Base-by-base conservation (phyloP, 495 filamentous ascomycete genomes). In the Trichoderma reesei region DNA sequence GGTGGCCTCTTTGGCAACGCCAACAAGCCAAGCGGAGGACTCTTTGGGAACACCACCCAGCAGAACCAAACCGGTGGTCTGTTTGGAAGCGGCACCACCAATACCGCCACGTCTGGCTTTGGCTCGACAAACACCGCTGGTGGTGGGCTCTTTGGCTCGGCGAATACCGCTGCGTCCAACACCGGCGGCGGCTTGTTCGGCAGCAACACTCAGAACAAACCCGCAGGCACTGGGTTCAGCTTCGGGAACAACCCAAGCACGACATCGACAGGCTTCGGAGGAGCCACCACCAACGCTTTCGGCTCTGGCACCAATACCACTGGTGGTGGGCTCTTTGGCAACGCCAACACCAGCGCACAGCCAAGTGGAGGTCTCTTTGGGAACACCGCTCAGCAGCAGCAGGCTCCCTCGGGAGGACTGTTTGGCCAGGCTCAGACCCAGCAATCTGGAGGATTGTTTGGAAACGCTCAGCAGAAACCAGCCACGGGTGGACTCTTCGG, bases 371-470 rank as follows among this genome's bases (percentile, higher is more conserved):
- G 81, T 20, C 68, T 83, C 6, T 82, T 83, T 68, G 78, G 78
- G 7, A 60, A 63, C 44, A 75, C 69, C 63, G 68, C 68, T 18
- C 73, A 71, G 59, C 68, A 72, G 51, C 70, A 76, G 37, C 76
- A 82, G 65, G 63, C 67, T 13, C 70, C 71, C 11, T 69, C 68
- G 36, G 69, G 67, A 34, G 75, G 73, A 66, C 67, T 74, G 20
- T 74, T 71, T 60, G 69, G 69, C 41, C 71, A 68, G 64, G 67
- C 67, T 7, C 51, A 42, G 16, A 60, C 59, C 20, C 63, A 65
- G 38, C 82, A 80, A 63, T 83, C 84, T 60, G 80, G 86, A 13
- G 81, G 77, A 8, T 71, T 90, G 5, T 90, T 91, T 69, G 84
- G 83, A n/a, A 76, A 68, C 62, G 74, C 68, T 38, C 69, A 87